Evolutionary conservation across 192 early-diverging fungal genomes (phyloP), one percentile per base, ranked within the genome.

Genomic region (Chytriomyces hyalinus): DNA sequence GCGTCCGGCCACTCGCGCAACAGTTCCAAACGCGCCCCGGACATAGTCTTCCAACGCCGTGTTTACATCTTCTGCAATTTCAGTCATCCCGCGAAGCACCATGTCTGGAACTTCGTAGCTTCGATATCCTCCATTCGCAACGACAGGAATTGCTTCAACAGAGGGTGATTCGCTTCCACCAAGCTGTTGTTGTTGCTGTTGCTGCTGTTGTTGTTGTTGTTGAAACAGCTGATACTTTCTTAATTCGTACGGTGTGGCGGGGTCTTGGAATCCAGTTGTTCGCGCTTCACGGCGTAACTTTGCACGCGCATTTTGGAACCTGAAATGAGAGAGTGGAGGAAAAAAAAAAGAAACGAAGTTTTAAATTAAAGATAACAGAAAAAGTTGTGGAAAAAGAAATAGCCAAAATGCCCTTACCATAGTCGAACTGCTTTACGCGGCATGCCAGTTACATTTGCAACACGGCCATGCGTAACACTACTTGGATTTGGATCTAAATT

Each of bases 231-330:
- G 70, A 59, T 59, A 71, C 10, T 36, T 13, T 59, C 44, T 50
- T 4, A 71, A 43, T 24, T 71, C 70, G 9, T 11, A 8, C 4
- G 70, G 49, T 28, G 70, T 71, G 20, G 10, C 59, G 0, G 53
- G 70, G 28, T 71, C 53, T 43, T 22, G 11, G 28, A 71, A 59
- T 59, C 70, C 70, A 49, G 10, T 36, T n/a, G 17, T 59, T 49
- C 53, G 49, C 17, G 70, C 70, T 5, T 71, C 70, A 8, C 70
- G 48, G 3, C 70, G 11, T 17, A 71, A 36, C 51, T 28, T 57
- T 11, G 70, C 70, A n/a, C 70, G 70, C 20, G 70, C 53, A 43
- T 71, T 71, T 59, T 71, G 70, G 36, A 71, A 65, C 64, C 64
- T 65, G 15, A 26, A 59, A 60, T 60, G 15, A 5, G 13, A 0